Conservation (phyloP, 2,329 filamentous ascomycete genomes). For the Fusarium haematococcum region DNA sequence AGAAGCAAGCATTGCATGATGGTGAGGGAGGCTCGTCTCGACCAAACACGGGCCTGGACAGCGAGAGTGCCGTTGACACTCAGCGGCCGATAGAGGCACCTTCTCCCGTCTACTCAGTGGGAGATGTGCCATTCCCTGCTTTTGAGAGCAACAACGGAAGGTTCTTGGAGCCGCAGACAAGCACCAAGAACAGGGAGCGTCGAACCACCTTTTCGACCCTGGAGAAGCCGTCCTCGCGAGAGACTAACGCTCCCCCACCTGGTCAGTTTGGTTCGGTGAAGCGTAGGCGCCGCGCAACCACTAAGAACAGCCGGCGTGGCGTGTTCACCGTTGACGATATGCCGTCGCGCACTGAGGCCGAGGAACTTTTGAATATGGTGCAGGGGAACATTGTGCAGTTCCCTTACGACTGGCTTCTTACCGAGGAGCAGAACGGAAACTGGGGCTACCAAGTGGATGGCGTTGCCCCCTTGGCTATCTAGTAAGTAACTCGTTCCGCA, state of each 20-base stretch:
- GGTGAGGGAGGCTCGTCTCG: slow-evolving; percentile 26
- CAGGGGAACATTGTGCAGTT: slow-evolving; percentile 93
- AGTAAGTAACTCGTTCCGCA: slow-evolving; percentile 69
- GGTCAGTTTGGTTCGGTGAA: slow-evolving; percentile 63
- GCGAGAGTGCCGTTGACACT: slow-evolving; percentile 40
- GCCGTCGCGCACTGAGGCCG: slow-evolving; percentile 79
- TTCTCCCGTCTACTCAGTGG: slow-evolving; percentile 57
- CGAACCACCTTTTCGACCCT: slow-evolving; percentile 68
- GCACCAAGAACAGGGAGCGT: slow-evolving; percentile 58
- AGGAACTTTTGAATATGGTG: slow-evolving; percentile 82
- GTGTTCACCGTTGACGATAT: slow-evolving; percentile 77
- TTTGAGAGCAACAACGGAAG: slow-evolving; percentile 55
- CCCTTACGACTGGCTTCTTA: slow-evolving; percentile 94
- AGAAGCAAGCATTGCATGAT: slow-evolving; percentile 55
- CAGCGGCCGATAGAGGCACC: slow-evolving; percentile 50
- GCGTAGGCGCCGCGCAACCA: slow-evolving; percentile 75
- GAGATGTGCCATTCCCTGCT: slow-evolving; percentile 60
- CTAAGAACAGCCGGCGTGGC: slow-evolving; percentile 74
- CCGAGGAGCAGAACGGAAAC: slow-evolving; percentile 91
- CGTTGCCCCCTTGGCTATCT: slow-evolving; percentile 96
- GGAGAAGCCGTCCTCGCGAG: slow-evolving; percentile 60
- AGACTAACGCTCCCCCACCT: slow-evolving; percentile 46
- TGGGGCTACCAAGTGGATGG: slow-evolving; percentile 98
- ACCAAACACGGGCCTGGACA: slow-evolving; percentile 35
- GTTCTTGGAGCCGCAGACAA: slow-evolving; percentile 49